Conservation (phyloP, 1,284 basidiomycete genomes). For the Sutorius eximius region DNA sequence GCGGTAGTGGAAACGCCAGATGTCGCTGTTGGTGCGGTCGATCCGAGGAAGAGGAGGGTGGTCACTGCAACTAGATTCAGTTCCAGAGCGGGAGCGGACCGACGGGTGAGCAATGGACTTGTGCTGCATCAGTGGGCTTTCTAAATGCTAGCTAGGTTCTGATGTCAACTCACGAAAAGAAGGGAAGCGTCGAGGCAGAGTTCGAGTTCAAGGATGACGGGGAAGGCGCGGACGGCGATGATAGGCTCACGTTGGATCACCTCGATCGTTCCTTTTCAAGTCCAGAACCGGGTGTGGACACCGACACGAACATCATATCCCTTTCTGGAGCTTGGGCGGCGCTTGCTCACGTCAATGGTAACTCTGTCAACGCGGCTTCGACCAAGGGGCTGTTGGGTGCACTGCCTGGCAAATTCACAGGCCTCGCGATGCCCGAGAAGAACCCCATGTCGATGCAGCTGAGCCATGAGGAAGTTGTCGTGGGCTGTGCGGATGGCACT, state of each 20-base stretch:
- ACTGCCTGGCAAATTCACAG: conserved; percentile 64
- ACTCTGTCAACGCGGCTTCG: conserved; percentile 35
- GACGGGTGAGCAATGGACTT: conserved; percentile 52
- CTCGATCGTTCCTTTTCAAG: conserved; percentile 15
- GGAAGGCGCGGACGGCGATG: conserved; percentile 7
- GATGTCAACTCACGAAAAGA: conserved; percentile 74
- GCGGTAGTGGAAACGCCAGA: conserved; percentile 81
- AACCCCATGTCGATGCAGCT: conserved; percentile 89
- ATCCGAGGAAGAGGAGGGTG: conserved; percentile 76
- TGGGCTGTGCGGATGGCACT: conserved; percentile 84
- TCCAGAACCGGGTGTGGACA: conserved; percentile 46
- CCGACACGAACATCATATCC: conserved; percentile 59
- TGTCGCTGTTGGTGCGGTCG: conserved; percentile 79
- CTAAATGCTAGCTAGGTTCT: conserved; percentile 54
- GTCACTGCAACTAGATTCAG: conserved; percentile 86
- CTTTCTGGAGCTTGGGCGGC: conserved; percentile 71
- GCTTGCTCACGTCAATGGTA: conserved; percentile 44
- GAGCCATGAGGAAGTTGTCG: conserved; percentile 82
- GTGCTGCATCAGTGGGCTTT: background rate
- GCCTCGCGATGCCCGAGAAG: conserved; percentile 78
- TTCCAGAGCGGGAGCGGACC: conserved; percentile 74
- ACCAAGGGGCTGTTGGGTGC: conserved; percentile 59
- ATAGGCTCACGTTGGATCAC: conserved; percentile 15
- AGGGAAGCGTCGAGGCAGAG: conserved; percentile 33
- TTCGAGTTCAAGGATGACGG: conserved; percentile 31